Percentiles rank a stretch among this genome's conserved stretches.
Conservation (phyloP, 805 yeast species). For the Candida ulmi region DNA sequence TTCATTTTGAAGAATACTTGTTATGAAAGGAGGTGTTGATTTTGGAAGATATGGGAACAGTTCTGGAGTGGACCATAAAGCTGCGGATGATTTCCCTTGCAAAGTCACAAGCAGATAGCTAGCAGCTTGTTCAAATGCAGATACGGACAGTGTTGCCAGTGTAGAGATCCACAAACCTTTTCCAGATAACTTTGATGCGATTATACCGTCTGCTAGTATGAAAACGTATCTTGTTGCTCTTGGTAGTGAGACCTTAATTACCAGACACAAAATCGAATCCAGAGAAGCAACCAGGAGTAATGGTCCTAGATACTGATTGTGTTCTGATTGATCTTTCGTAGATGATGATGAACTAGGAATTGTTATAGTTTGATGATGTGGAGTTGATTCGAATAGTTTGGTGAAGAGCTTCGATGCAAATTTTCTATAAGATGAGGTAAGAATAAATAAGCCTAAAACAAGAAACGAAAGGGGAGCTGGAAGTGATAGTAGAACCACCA, state of each 20-base stretch:
- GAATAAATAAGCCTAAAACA: slow-evolving; percentile 11
- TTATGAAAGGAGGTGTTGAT: background rate
- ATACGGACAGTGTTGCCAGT: slow-evolving; percentile 7
- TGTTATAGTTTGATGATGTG: background rate
- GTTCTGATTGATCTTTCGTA: background rate
- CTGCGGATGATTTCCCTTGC: background rate
- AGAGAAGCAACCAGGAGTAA: slow-evolving; percentile 11
- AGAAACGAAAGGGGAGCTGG: slow-evolving; percentile 19
- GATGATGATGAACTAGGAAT: background rate
- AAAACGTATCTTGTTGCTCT: slow-evolving; percentile 16
- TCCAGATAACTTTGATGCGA: slow-evolving; percentile 17
- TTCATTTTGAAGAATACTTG: too few species aligned
- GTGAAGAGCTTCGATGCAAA: slow-evolving; percentile 9
- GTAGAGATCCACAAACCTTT: slow-evolving; percentile 9
- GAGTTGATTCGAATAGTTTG: background rate
- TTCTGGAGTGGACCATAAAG: slow-evolving; percentile 6
- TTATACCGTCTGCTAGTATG: slow-evolving; percentile 19
- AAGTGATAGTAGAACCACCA: slow-evolving; percentile 16
- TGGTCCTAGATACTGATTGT: background rate
- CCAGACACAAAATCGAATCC: slow-evolving; percentile 13
- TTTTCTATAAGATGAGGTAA: slow-evolving; percentile 14
- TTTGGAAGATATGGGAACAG: slow-evolving; percentile 19
- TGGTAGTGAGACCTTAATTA: slow-evolving; percentile 18
- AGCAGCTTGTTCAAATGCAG: slow-evolving; percentile 11
- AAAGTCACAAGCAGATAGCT: slow-evolving; percentile 6